A percentile compares a stretch with the other conserved stretches of the same genome.
These are phyloP conservation scores for Trifolium repens DNA, from an alignment of 306 rosid species.

Conservation along the genomic window DNA sequence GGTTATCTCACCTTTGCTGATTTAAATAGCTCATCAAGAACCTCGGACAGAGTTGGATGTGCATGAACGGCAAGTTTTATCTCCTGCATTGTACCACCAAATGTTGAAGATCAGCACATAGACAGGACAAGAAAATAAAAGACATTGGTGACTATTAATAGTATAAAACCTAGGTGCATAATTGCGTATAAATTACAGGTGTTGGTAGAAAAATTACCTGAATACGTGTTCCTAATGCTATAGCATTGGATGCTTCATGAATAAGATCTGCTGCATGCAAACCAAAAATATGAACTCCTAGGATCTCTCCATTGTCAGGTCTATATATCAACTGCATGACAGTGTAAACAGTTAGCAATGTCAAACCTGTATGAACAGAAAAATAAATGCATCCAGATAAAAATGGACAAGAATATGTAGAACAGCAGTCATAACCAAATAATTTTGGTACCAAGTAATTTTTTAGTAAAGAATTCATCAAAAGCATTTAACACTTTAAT, in stretches of 20 bases:
- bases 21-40: constrained; percentile 91
- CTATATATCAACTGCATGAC: constrained; percentile 87
- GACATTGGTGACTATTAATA: constrained; percentile 2
- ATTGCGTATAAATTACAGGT: neutral
- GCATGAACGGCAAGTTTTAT: constrained; percentile 89
- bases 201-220: constrained; percentile 55
- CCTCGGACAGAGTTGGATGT: constrained; percentile 96
- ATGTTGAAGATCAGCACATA: constrained; percentile 23
- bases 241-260: constrained; percentile 97
- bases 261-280: constrained; percentile 99
- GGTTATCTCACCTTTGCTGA: constrained; percentile 82
- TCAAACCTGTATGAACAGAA: constrained; percentile 9
- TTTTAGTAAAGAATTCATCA: neutral
- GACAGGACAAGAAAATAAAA: neutral
- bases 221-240: constrained; percentile 86
- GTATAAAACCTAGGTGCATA: neutral
- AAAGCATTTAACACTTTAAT: neutral
- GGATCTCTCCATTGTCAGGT: constrained; percentile 97
- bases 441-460: constrained; percentile 6
- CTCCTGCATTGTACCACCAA: constrained; percentile 62
- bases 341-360: constrained; percentile 39
- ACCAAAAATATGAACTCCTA: constrained; percentile 97
- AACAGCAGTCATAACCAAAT: constrained; percentile 15
- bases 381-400: constrained; percentile 25
- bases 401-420: constrained; percentile 8